Percentiles rank a stretch among this genome's conserved stretches.
These are phyloP conservation scores for Wickerhamiella sorbophila DNA, from an alignment of 805 yeast species.

Conservation along the genomic window DNA sequence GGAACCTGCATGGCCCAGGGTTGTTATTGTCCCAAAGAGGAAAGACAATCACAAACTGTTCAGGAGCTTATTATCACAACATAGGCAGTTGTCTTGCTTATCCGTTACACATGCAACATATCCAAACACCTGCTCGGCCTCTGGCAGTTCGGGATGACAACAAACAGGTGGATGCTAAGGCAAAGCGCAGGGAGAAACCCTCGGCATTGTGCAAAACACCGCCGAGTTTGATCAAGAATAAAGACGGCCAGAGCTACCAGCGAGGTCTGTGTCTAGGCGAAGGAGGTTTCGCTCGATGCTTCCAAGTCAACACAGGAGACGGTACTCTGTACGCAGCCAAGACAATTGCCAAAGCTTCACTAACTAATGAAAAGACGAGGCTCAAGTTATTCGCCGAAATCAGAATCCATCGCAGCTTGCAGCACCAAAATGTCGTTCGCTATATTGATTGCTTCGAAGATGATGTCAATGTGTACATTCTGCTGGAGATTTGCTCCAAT, in stretches of 20 bases:
- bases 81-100: not conserved
- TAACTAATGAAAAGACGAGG: conserved; percentile 79
- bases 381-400: conserved; percentile 71
- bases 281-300: conserved; percentile 98
- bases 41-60: conserved; percentile 1
- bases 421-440: conserved; percentile 80
- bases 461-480: conserved; percentile 80
- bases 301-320: conserved; percentile 78
- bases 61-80: not conserved
- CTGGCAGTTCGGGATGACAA: conserved; percentile 1
- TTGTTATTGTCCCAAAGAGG: conserved; percentile 2
- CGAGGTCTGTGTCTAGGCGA: conserved; percentile 88
- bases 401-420: conserved; percentile 81
- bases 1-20: not conserved
- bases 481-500: conserved; percentile 88
- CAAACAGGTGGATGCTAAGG: conserved; percentile 1
- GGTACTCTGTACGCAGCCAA: conserved; percentile 91
- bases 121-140: conserved; percentile 3
- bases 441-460: conserved; percentile 96
- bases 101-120: conserved; percentile 1
- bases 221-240: conserved; percentile 79
- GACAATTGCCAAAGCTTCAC: conserved; percentile 92
- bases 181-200: conserved; percentile 51
- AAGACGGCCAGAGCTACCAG: conserved; percentile 76
- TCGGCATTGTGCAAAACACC: conserved; percentile 92